These are phyloP conservation scores for Coniochaeta ligniaria DNA, from an alignment of 2,329 filamentous ascomycete species.

Conservation along the genomic window DNA sequence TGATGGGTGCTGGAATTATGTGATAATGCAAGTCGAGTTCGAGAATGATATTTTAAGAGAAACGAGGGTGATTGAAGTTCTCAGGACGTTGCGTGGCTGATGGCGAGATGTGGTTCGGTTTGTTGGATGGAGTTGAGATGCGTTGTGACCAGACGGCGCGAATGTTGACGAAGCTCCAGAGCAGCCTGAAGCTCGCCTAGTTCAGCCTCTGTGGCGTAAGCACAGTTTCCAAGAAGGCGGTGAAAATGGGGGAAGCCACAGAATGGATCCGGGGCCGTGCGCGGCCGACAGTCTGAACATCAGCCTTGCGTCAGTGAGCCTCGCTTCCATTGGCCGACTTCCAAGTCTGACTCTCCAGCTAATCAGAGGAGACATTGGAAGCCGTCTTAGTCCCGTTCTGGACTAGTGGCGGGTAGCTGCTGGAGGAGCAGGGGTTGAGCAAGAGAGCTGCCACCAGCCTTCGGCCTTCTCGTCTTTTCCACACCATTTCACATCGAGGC, in stretches of 20 bases:
- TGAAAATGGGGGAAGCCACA: neutral
- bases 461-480: constrained; percentile 1
- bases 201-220: constrained; percentile 2
- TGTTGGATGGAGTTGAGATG: neutral
- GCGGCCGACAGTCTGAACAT: neutral
- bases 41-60: neutral
- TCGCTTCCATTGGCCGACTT: neutral
- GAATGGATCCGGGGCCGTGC: too few species aligned
- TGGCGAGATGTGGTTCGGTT: neutral
- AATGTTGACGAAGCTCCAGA: constrained; percentile 22
- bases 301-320: neutral
- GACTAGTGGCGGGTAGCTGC: neutral
- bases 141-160: neutral
- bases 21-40: neutral
- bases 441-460: constrained; percentile 1
- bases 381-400: neutral
- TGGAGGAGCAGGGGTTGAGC: neutral
- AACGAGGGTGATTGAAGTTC: constrained; percentile 8
- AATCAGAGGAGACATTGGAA: neutral
- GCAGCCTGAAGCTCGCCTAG: constrained; percentile 16
- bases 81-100: neutral
- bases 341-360: neutral
- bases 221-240: neutral
- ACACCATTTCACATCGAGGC: neutral
- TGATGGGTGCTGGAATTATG: constrained; percentile 3